phyloP scores from a whole-genome alignment of 1,284 basidiomycete genomes.

The Mycosarcoma mackinlayi region DNA sequence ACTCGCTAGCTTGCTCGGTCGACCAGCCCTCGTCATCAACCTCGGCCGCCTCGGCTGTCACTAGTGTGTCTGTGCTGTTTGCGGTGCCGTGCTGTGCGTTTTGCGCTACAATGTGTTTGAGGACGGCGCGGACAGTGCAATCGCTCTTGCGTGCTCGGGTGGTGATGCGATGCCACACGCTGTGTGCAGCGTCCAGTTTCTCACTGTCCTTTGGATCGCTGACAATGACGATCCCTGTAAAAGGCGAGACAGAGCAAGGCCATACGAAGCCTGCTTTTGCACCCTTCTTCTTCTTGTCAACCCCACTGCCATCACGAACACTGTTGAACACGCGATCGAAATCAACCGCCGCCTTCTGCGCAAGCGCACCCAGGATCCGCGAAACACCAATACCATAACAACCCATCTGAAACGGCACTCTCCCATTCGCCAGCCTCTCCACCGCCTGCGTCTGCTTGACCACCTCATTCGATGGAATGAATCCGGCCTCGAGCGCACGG shows the following conservation, averaged over 20 bases:
- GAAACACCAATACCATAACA: conserved; percentile 69
- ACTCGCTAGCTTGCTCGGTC: conserved; percentile 14
- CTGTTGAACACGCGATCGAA: conserved; percentile 11
- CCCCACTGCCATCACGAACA: not conserved
- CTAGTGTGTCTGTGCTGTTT: not conserved
- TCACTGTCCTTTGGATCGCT: conserved; percentile 10
- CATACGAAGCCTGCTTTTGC: conserved; percentile 59
- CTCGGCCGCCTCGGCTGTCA: no score
- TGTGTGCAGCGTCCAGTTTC: conserved; percentile 9
- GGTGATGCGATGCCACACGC: conserved; percentile 3
- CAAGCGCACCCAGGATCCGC: conserved; percentile 66
- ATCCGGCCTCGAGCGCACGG: conserved; percentile 57
- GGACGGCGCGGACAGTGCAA: not conserved
- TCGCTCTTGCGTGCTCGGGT: not conserved
- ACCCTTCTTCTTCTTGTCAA: not conserved
- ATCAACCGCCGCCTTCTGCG: conserved; percentile 38
- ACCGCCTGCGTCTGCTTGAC: conserved; percentile 4
- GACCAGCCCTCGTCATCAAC: conserved; percentile 4
- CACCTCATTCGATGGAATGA: conserved; percentile 9
- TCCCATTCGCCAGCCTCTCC: conserved; percentile 18
- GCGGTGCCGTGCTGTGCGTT: not conserved
- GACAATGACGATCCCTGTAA: conserved; percentile 26
- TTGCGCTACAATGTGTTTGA: not conserved
- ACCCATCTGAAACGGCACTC: conserved; percentile 67
- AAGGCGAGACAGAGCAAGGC: conserved; percentile 63